Evolutionary conservation across 768 basidiomycete species (phyloP), one percentile per base, ranked within the genome.

Genomic region (Crassisporium funariophilum): DNA sequence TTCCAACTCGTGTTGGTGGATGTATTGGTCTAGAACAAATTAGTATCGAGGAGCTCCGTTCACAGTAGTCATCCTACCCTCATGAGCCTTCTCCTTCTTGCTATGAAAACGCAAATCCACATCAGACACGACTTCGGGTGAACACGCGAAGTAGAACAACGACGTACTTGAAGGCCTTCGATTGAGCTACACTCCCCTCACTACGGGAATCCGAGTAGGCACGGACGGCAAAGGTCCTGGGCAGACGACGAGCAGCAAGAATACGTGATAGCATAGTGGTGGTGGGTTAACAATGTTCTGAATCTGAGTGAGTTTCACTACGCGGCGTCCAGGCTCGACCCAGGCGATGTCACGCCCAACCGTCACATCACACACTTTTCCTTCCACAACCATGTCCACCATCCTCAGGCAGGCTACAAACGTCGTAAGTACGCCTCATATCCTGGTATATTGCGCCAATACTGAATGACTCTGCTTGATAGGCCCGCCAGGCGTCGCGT

Each of bases 61-160:
- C 57, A n/a, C 24, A 42, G 5, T 5, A 23, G 16, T 33, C 4
- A 4, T 12, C 42, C 9, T 47, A 65, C 65, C 62, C 47, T 89
- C 87, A 41, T 86, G 78, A 15, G 86, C 87, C 60, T 77, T 83
- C 64, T 88, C 87, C 66, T 80, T 88, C 66, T 81, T 81, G 58
- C 87, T 89, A 63, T 27, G 63, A 34, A 47, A 10, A 17, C 16
- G n/a, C 17, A 9, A 21, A 36, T 16, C 9, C n/a, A 29, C 12
- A 42, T 62, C 52, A 67, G 56, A 15, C 36, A 43, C 12, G 22
- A 19, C 12, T 41, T 57, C 53, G 48, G 52, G 50, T 45, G 41
- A 59, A 61, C 49, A 54, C 56, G 54, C 46, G 50, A 19, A 46
- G 33, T 34, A 37, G 10, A 31, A 12, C 13, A 31, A 22, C 19